phyloP scores from a whole-genome alignment of 441 rosid genomes.

The Corymbia calophylla region DNA sequence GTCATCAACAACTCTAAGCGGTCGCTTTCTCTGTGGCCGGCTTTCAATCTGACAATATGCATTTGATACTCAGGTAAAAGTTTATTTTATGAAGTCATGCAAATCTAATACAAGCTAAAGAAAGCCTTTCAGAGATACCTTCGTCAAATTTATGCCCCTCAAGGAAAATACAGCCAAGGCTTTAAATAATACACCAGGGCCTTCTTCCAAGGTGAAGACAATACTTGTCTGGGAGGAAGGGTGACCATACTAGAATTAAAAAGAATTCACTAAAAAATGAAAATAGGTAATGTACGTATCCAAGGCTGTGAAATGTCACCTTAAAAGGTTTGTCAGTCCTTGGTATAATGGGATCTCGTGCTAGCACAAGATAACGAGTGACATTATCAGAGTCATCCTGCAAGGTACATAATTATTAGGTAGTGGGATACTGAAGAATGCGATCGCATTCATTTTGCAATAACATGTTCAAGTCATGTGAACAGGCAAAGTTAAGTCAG shows the following conservation, averaged over 20 bases:
- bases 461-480: neutral
- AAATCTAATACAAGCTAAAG: neutral
- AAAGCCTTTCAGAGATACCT: constrained; percentile 20
- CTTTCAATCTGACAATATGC: constrained; percentile 45
- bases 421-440: neutral
- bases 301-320: constrained; percentile 5
- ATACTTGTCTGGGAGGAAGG: constrained; percentile 36
- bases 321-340: constrained; percentile 24
- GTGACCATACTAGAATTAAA: neutral
- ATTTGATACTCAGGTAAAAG: neutral
- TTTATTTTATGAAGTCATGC: neutral
- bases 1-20: constrained; percentile 54
- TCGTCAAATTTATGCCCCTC: constrained; percentile 48
- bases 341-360: constrained; percentile 39
- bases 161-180: constrained; percentile 61
- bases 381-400: constrained; percentile 27
- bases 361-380: constrained; percentile 38
- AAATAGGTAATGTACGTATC: neutral
- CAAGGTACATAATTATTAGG: neutral
- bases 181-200: constrained; percentile 44
- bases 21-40: constrained; percentile 58
- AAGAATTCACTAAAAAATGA: neutral
- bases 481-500: neutral
- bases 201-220: constrained; percentile 42
- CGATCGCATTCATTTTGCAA: neutral